Evolutionary conservation across 257 asterid genomes (phyloP), one percentile per base, ranked within the genome.

Genomic region (Penstemon newberryi): DNA sequence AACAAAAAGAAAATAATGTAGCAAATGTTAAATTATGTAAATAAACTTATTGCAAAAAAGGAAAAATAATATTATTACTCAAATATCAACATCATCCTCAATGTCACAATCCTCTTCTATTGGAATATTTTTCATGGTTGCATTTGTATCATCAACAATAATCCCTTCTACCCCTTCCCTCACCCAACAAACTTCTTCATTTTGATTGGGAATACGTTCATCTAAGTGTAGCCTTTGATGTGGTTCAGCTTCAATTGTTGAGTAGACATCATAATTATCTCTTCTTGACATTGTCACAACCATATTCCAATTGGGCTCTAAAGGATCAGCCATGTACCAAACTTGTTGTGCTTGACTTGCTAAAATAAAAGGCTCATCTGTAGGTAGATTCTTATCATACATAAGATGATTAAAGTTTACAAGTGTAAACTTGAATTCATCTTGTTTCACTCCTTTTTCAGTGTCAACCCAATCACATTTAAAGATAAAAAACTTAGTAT

Each of bases 251-350:
- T 61, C 53, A 42, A 61, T 4, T 7, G 13, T 61, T 13, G 39
- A 61, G 6, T 18, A 61, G 6, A 61, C 33, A 3, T 61, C 66
- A 61, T n/a, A 61, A 15, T 44, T 42, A 8, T 61, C 66, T 61
- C 53, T 42, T 13, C n/a, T 42, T 13, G 66, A 13, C 53, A 42
- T 42, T 42, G 51, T 41, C 8, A 61, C 52, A 12, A 61, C 53
- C 7, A 61, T n/a, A 61, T 61, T 42, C 53, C 53, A 42, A n/a
- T 42, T 4, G 3, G 53, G 13, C 40, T 61, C 53, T 18, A 42
- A 1, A 2, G 53, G 40, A 43, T 61, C 53, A n/a, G n/a, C 7
- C 42, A 42, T 61, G 8, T 42, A 61, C 66, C 53, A 61, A 6
- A 61, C 53, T 42, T 61, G 52, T 61, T 61, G 49, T 5, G 33